phyloP scores from a whole-genome alignment of 345 rosid species.

The Lagerstroemia speciosa region DNA sequence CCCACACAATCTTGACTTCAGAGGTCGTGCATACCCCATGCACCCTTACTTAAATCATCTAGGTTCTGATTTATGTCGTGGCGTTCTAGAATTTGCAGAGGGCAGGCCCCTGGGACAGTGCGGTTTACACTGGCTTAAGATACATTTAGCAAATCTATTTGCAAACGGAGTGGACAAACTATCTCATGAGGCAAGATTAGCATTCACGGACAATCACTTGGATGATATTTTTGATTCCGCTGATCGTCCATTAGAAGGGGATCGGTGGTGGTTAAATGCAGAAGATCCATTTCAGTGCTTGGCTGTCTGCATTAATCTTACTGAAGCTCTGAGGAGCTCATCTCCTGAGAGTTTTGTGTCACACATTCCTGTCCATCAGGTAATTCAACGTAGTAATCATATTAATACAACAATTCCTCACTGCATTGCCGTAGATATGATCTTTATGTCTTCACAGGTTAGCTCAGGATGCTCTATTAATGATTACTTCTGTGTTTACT shows the following conservation, averaged over 20 bases:
- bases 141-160: conserved; percentile 88
- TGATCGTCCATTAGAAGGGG: conserved; percentile 88
- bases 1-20: conserved; percentile 93
- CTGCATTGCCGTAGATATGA: neutral
- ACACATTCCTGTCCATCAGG: conserved; percentile 90
- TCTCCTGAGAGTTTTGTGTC: conserved; percentile 64
- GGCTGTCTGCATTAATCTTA: conserved; percentile 75
- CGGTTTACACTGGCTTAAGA: conserved; percentile 89
- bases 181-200: conserved; percentile 64
- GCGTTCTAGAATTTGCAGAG: conserved; percentile 88
- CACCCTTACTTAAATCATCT: conserved; percentile 96
- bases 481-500: neutral
- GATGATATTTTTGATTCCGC: conserved; percentile 94
- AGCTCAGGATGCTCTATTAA: neutral
- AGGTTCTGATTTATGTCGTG: conserved; percentile 97
- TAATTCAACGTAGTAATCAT: conserved; percentile 4
- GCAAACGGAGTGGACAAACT: conserved; percentile 96
- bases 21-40: conserved; percentile 99
- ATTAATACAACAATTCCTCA: neutral
- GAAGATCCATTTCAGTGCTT: conserved; percentile 97
- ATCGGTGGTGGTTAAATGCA: conserved; percentile 91
- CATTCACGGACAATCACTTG: conserved; percentile 77
- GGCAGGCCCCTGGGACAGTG: conserved; percentile 80
- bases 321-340: conserved; percentile 91
- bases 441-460: neutral